Base-by-base conservation (phyloP, 257 asterid genomes). In the Galeopsis tetrahit region DNA sequence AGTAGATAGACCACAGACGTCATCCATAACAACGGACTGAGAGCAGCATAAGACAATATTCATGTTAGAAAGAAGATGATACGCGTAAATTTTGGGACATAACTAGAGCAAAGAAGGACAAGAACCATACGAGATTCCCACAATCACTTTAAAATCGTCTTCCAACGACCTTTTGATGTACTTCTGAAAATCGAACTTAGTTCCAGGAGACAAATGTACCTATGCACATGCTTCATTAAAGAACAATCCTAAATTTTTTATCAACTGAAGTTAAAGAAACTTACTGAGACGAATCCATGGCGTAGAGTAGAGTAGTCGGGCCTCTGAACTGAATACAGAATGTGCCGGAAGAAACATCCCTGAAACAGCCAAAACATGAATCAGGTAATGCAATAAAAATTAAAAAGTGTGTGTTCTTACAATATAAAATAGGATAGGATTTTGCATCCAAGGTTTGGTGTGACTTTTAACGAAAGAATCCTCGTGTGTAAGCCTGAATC, bases 201-300 rank as follows among this genome's bases (percentile, higher is more conserved):
- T 88, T 81, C 98, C 99, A 15, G 99, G 90, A 44, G 98, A 91
- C 85, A 94, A 78, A 87, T 94, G 99, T 38, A 91, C 99, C 99
- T 94, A 78, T 46, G 49, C 15, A 74, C 14, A 62, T 44, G 10
- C 31, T 38, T 49, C 31, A 31, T 77, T n/a, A 44, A 61, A 15
- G 39, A 49, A 4, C 13, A 6, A 34, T 8, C 5, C 17, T 68
- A 36, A 10, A 17, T n/a, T 42, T 13, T 52, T 44, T 34, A 64
- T 17, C 2, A 68, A 36, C 31, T 40, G 21, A 13, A 17, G 28
- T 38, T 17, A 28, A 68, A 13, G 10, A 5, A 67, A 81, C 97
- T 87, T 81, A 91, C 99, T 11, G 98, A 78, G 81, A 94, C 82
- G 76, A 94, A 94, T 62, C 96, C 99, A 31, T 94, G 91, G 36